Evolutionary conservation across 768 basidiomycete genomes (phyloP).

Genomic region (Boletus vinaceobasis): DNA sequence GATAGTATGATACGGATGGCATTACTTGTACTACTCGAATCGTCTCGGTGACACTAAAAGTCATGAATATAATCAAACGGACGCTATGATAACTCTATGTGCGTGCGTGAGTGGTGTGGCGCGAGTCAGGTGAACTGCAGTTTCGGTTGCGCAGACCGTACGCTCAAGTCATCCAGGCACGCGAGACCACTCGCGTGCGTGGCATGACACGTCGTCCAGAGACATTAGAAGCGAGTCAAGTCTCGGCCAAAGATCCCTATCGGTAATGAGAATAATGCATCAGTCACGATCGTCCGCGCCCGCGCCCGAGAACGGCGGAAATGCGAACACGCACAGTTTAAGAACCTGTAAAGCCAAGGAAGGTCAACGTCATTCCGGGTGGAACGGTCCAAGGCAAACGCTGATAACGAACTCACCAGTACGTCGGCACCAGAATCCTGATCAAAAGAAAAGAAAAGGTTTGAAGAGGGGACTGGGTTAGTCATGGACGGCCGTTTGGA

Average conservation of each 20-base stretch:
- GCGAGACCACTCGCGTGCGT: background rate
- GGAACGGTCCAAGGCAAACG: slow-evolving; percentile 3
- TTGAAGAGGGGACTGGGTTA: background rate
- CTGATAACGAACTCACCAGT: slow-evolving; percentile 47
- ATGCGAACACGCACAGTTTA: slow-evolving; percentile 51
- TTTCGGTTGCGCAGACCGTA: background rate
- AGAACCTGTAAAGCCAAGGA: slow-evolving; percentile 44
- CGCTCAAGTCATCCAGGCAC: background rate
- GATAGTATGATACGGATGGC: slow-evolving; percentile 20
- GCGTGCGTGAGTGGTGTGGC: background rate
- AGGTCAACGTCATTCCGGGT: slow-evolving; percentile 16
- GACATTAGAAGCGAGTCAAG: slow-evolving; percentile 57
- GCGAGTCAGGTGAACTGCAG: background rate
- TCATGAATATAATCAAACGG: slow-evolving; percentile 8
- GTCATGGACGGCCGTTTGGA: slow-evolving; percentile 7
- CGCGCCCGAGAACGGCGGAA: slow-evolving; percentile 1
- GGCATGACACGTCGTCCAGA: background rate
- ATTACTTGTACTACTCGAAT: slow-evolving; percentile 18
- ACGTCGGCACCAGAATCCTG: slow-evolving; percentile 65
- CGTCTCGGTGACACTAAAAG: slow-evolving; percentile 3
- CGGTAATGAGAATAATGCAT: slow-evolving; percentile 5
- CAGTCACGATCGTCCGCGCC: slow-evolving; percentile 13
- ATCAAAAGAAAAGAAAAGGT: background rate
- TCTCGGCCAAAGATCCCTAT: slow-evolving; percentile 76
- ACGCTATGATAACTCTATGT: slow-evolving; percentile 10